Base-by-base conservation (phyloP, 1,139 yeast genomes). In the Yamadazyma triangularis region DNA sequence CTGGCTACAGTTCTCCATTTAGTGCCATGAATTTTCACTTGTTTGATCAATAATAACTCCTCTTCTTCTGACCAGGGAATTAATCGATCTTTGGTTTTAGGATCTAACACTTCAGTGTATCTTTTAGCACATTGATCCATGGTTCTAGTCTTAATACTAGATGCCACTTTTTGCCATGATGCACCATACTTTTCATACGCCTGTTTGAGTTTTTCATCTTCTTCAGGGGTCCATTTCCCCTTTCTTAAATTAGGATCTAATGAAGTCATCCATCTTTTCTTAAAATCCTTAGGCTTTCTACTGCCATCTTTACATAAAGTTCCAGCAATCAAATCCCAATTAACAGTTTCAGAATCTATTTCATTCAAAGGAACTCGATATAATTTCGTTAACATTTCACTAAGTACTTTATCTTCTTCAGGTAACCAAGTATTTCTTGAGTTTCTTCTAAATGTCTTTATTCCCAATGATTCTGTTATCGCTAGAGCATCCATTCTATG, bases 121-220 rank as follows among this genome's bases (percentile, higher is more conserved):
- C 97, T 61, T 50, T 89, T 89, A 2, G 95, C 87, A 60, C 96
- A 89, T 58, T 89, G 97, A 54, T 88, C 96, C 51, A 88, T 96
- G 1, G 95, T 89, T 47, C 97, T 66, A 3, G 96, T 95, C 2
- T 77, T 73, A 9, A 88, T 83, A 32, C 74, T 79, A 31, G 69
- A 60, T 0, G 95, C 79, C 7, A 89, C 89, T 43, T 80, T 79
- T 40, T 84, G 85, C 97, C 97, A 89, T 24, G 79, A 73, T 0
- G 95, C 72, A 0, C 96, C 96, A 53, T 73, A 71, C 40, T 68
- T 72, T 29, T 72, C 63, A 50, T 73, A 83, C 1, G 94, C 89
- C 29, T 67, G 65, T 14, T 81, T 51, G 27, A 89, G 62, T 26
- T 65, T 60, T 20, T 70, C 70, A 57, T 89, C 96, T 54, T 89